These are phyloP conservation scores for Grosmannia serpens DNA, from an alignment of 2,329 filamentous ascomycete genomes.

Conservation along the genomic window DNA sequence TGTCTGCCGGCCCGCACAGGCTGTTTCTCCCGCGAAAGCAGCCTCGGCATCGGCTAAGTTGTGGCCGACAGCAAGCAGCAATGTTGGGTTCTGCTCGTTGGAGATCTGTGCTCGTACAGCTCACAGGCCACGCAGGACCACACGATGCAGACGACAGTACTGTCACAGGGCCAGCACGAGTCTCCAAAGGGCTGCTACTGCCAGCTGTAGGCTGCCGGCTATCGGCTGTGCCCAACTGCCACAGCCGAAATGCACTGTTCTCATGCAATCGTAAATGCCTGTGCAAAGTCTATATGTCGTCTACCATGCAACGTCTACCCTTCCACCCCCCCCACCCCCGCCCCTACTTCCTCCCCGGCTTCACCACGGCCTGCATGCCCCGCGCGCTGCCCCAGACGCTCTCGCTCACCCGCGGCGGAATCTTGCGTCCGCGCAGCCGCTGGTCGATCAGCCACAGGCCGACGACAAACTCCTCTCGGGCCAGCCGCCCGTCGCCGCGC, in stretches of 20 bases:
- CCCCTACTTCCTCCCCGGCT: neutral
- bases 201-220: neutral
- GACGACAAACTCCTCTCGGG: conserved; percentile 65
- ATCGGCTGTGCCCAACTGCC: too few species aligned
- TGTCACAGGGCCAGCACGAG: too few species aligned
- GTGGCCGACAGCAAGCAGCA: too few species aligned
- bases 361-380: conserved; percentile 24
- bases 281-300: neutral
- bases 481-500: conserved; percentile 40
- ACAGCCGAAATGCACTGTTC: too few species aligned
- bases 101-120: too few species aligned
- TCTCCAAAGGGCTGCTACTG: too few species aligned
- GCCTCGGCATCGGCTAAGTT: neutral
- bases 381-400: conserved; percentile 66
- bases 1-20: neutral
- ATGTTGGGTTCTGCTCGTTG: too few species aligned
- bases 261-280: too few species aligned
- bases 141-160: too few species aligned
- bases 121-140: too few species aligned
- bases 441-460: conserved; percentile 78
- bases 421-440: conserved; percentile 65
- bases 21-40: neutral
- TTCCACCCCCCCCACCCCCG: neutral
- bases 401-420: conserved; percentile 57
- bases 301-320: neutral